Evolutionary conservation across 1,284 basidiomycete genomes (phyloP).

Genomic region (Psilocybe mexicana): DNA sequence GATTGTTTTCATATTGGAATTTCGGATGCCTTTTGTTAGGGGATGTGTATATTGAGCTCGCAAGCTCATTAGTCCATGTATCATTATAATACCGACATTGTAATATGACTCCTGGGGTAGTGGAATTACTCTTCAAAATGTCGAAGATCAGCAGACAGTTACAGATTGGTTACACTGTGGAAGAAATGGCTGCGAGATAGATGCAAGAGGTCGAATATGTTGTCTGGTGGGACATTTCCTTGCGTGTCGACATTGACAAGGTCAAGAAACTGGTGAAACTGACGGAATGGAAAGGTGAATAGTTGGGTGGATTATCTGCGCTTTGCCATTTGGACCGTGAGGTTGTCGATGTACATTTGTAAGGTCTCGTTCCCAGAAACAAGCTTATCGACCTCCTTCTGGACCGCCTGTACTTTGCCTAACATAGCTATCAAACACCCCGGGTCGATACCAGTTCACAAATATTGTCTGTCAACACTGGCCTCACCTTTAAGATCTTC

Average conservation of each 20-base stretch:
- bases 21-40: background rate
- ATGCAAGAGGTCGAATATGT: no score
- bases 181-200: no score
- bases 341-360: constrained; percentile 87
- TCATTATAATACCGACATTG: constrained; percentile 4
- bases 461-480: constrained; percentile 8
- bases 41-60: background rate
- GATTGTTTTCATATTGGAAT: constrained; percentile 8
- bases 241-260: no score
- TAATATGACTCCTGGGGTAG: background rate
- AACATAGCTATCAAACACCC: constrained; percentile 54
- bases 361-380: constrained; percentile 77
- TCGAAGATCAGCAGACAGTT: no score
- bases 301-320: constrained; percentile 42
- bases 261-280: no score
- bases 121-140: no score
- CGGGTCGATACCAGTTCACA: background rate
- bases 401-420: constrained; percentile 64
- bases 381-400: constrained; percentile 76
- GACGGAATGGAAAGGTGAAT: background rate
- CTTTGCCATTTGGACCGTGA: constrained; percentile 82
- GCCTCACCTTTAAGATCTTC: constrained; percentile 68
- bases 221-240: no score
- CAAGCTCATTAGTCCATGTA: background rate
- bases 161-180: no score